Evolutionary conservation across 2,329 filamentous ascomycete genomes (phyloP).

Genomic region (Fusarium oxysporum): DNA sequence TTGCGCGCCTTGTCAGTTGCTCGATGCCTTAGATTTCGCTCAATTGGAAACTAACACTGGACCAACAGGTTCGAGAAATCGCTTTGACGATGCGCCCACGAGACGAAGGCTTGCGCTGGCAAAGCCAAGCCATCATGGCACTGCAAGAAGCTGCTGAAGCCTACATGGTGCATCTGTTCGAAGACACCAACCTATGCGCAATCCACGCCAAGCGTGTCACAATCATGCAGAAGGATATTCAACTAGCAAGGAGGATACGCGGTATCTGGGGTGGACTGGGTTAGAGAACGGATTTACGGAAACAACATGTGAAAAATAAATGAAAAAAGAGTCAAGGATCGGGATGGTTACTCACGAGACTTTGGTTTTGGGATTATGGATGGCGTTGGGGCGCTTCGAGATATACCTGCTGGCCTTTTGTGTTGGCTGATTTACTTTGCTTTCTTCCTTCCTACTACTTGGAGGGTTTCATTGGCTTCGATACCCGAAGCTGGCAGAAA

Average conservation of each 20-base stretch:
- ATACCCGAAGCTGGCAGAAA: not conserved
- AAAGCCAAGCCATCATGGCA: constrained; percentile 92
- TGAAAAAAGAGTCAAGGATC: not conserved
- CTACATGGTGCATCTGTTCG: constrained; percentile 95
- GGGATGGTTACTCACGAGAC: constrained; percentile 17
- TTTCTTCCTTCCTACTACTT: not conserved
- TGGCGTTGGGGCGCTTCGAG: constrained; percentile 36
- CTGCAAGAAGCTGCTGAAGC: constrained; percentile 97
- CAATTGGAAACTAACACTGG: constrained; percentile 32
- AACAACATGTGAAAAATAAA: not conserved
- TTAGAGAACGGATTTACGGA: constrained; percentile 48
- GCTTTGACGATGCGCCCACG: constrained; percentile 71
- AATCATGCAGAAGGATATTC: constrained; percentile 98
- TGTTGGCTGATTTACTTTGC: constrained; percentile 28
- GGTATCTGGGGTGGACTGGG: constrained; percentile 80
- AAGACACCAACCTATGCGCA: constrained; percentile 85
- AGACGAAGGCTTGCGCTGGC: constrained; percentile 86
- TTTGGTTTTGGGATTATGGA: constrained; percentile 24
- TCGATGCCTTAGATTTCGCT: not conserved
- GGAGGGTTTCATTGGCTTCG: constrained; percentile 1
- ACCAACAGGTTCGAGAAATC: constrained; percentile 69
- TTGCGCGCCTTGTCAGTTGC: constrained; percentile 74
- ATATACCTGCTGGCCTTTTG: constrained; percentile 40
- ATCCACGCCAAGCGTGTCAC: constrained; percentile 97
- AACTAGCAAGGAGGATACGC: constrained; percentile 84